Percentiles rank a stretch among this genome's conserved stretches.
Conservation (phyloP, 2,329 filamentous ascomycete species). For the Graphilbum sp. region DNA sequence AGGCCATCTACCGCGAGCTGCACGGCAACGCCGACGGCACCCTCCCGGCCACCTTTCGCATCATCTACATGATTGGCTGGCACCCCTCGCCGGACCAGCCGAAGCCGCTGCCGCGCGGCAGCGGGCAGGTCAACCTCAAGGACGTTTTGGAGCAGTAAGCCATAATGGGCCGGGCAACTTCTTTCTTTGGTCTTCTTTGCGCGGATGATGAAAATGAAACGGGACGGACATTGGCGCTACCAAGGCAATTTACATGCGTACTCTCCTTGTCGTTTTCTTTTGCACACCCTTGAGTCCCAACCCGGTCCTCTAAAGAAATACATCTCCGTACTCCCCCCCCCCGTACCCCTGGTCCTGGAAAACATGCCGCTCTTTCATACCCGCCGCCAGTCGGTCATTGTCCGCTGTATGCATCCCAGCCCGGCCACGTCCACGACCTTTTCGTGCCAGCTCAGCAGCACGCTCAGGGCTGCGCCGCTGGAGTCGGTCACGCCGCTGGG, state of each 20-base stretch:
- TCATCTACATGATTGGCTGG: constrained; percentile 99
- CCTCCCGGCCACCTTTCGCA: constrained; percentile 78
- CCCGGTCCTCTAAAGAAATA: neutral
- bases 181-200: no score
- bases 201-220: no score
- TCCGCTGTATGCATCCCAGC: constrained; percentile 76
- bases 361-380: constrained; percentile 47
- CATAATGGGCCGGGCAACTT: neutral
- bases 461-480: constrained; percentile 83
- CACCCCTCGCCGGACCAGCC: constrained; percentile 67
- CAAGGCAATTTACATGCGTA: no score
- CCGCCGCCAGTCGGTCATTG: constrained; percentile 91
- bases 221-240: no score
- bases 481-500: constrained; percentile 43
- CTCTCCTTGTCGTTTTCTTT: no score
- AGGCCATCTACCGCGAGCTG: constrained; percentile 75
- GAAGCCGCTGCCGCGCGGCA: constrained; percentile 67
- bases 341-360: no score
- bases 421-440: constrained; percentile 93
- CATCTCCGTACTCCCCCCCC: neutral
- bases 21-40: constrained; percentile 67
- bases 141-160: constrained; percentile 47
- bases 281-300: neutral
- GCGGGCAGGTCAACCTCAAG: constrained; percentile 74
- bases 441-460: constrained; percentile 95